phyloP scores from a whole-genome alignment of 1,284 basidiomycete species.

The Neotropicomus parvogracilis region DNA sequence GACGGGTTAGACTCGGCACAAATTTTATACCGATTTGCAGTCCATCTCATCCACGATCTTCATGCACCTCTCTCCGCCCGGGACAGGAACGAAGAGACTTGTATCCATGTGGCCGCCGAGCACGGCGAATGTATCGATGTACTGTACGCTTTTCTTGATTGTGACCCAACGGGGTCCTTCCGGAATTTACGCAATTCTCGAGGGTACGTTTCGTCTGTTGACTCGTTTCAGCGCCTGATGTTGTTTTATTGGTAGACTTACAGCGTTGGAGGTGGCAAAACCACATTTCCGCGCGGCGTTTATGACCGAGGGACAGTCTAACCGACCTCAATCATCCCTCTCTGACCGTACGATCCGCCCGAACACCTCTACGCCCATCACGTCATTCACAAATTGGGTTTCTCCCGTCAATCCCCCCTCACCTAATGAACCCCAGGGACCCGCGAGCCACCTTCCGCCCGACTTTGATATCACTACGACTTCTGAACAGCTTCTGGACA shows the following conservation, averaged over 20 bases:
- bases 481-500: constrained; percentile 48
- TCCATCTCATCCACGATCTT: constrained; percentile 65
- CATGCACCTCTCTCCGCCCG: constrained; percentile 60
- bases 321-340: constrained; percentile 50
- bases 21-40: constrained; percentile 52
- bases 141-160: constrained; percentile 58
- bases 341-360: constrained; percentile 58
- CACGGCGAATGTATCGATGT: constrained; percentile 72
- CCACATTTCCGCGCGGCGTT: constrained; percentile 60
- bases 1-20: constrained; percentile 37
- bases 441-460: constrained; percentile 22
- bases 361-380: constrained; percentile 41
- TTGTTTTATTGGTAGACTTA: constrained; percentile 46
- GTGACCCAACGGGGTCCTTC: constrained; percentile 52
- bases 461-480: constrained; percentile 45
- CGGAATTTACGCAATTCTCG: constrained; percentile 60
- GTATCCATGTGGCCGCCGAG: constrained; percentile 91
- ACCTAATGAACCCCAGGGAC: constrained; percentile 19
- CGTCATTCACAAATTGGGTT: constrained; percentile 38
- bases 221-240: not conserved
- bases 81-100: constrained; percentile 86
- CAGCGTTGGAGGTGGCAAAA: constrained; percentile 62
- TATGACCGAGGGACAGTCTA: constrained; percentile 43
- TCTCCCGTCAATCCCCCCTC: constrained; percentile 16
- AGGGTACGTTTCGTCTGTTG: constrained; percentile 45